Conservation (phyloP, 148 eudicot genomes). For the Dianthus caryophyllus region DNA sequence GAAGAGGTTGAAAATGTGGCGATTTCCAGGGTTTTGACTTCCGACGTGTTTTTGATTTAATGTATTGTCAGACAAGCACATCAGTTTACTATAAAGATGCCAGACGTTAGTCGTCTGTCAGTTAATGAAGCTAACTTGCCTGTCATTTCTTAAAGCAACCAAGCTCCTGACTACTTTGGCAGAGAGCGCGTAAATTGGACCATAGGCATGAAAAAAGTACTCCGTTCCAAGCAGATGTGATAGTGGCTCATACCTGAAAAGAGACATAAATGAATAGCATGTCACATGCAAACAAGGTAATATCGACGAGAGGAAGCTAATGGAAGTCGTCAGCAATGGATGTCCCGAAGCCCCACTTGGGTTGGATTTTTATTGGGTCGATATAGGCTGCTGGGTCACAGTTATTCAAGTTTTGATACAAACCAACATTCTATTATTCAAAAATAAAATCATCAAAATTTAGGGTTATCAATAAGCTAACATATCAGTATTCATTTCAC, state of each 20-base stretch:
- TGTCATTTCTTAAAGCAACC: constrained; percentile 78
- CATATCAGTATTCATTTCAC: too few relatives aligned
- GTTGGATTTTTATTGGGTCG: too few relatives aligned
- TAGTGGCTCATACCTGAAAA: constrained; percentile 90
- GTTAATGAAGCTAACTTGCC: constrained; percentile 40
- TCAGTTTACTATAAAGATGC: background rate
- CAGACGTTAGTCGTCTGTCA: background rate
- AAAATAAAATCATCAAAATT: background rate
- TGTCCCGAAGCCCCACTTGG: too few relatives aligned
- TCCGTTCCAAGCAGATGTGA: constrained; percentile 75
- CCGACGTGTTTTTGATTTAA: background rate
- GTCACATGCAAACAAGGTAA: background rate
- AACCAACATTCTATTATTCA: background rate
- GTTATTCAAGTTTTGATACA: too few relatives aligned
- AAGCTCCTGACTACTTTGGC: constrained; percentile 84
- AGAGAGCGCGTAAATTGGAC: constrained; percentile 89
- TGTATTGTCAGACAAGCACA: background rate
- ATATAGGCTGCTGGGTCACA: too few relatives aligned
- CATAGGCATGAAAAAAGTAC: constrained; percentile 95
- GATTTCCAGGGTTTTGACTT: background rate
- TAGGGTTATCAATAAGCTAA: too few relatives aligned
- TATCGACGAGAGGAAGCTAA: background rate
- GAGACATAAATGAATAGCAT: constrained; percentile 11
- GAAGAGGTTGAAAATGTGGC: background rate
- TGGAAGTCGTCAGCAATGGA: background rate